phyloP scores from a whole-genome alignment of 495 filamentous ascomycete genomes.

The Platismatia glauca region DNA sequence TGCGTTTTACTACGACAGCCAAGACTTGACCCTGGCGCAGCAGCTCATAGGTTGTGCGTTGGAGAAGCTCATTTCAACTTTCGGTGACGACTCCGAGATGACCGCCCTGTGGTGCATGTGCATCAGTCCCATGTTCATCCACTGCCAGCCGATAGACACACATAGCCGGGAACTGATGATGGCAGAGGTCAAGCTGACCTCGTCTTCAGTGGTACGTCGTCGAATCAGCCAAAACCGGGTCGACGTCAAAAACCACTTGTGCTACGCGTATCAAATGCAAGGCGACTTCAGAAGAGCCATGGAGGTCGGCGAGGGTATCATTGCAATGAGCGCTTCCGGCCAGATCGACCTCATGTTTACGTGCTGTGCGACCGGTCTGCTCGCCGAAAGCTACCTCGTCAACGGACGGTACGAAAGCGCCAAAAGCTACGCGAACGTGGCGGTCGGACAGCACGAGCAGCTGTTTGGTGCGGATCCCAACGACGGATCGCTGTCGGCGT shows the following conservation, averaged over 20 bases:
- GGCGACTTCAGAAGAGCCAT: not conserved
- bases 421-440: not conserved
- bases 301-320: not conserved
- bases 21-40: not conserved
- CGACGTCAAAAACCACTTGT: conserved; percentile 2
- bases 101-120: not conserved
- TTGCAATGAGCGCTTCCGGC: not conserved
- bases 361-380: conserved; percentile 5
- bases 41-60: conserved; percentile 1
- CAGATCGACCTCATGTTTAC: not conserved
- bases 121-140: not conserved
- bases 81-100: not conserved
- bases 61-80: not conserved
- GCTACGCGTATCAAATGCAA: conserved; percentile 1
- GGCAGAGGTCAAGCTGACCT: conserved; percentile 7
- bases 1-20: not conserved
- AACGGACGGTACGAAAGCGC: not conserved
- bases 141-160: not conserved
- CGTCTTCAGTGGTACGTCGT: not conserved
- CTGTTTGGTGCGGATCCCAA: not conserved
- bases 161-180: not conserved
- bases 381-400: conserved; percentile 1
- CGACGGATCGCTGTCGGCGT: not conserved
- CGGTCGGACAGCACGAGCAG: not conserved
- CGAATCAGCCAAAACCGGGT: not conserved